phyloP scores from a whole-genome alignment of 345 rosid species.

The Dipteronia dyeriana region DNA sequence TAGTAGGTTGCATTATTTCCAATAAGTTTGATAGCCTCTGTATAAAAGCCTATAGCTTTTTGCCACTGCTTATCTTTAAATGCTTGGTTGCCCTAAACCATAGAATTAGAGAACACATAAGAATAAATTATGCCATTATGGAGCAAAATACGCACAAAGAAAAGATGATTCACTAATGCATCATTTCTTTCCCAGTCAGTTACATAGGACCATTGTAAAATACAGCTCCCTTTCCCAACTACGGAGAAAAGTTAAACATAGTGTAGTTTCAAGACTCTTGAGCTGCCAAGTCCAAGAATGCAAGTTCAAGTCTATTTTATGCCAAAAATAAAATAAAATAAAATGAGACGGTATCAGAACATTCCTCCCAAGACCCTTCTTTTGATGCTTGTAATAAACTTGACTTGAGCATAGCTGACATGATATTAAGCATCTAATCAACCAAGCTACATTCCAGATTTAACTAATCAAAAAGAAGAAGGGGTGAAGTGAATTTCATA shows the following conservation, averaged over 20 bases:
- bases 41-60: constrained; percentile 78
- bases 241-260: not conserved
- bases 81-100: constrained; percentile 86
- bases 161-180: not conserved
- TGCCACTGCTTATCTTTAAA: constrained; percentile 84
- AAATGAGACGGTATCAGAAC: not conserved
- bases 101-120: constrained; percentile 9
- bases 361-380: not conserved
- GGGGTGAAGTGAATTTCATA: not conserved
- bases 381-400: not conserved
- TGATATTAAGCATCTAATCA: not conserved
- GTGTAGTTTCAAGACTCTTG: not conserved
- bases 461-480: not conserved
- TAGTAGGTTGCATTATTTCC: constrained; percentile 85
- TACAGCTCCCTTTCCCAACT: not conserved
- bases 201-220: not conserved
- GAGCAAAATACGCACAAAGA: not conserved
- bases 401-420: not conserved
- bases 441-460: not conserved
- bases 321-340: not conserved
- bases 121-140: not conserved
- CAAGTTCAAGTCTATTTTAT: not conserved
- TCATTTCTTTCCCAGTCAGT: not conserved
- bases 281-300: not conserved
- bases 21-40: constrained; percentile 84